Conservation (phyloP, 1,284 basidiomycete genomes). For the Cryptococcus wingfieldii region DNA sequence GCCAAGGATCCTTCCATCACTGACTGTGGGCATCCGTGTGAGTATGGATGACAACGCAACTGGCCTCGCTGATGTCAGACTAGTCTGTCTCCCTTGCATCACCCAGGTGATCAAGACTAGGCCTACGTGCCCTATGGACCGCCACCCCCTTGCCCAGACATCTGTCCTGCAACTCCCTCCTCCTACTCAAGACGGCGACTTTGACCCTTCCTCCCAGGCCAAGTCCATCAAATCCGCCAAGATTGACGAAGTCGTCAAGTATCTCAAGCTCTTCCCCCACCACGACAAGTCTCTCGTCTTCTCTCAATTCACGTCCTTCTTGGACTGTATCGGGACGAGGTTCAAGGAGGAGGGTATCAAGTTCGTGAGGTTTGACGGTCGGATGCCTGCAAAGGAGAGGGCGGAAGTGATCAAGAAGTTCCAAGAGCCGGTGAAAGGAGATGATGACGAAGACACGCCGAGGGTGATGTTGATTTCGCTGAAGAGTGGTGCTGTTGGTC, state of each 20-base stretch:
- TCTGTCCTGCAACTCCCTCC: constrained; percentile 67
- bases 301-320: constrained; percentile 77
- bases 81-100: constrained; percentile 59
- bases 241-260: constrained; percentile 69
- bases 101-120: constrained; percentile 60
- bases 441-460: constrained; percentile 53
- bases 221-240: constrained; percentile 63
- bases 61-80: background rate
- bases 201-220: constrained; percentile 13
- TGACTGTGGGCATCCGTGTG: constrained; percentile 65
- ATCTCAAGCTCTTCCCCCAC: constrained; percentile 63
- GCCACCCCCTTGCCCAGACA: constrained; percentile 58
- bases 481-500: constrained; percentile 69
- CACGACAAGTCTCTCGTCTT: constrained; percentile 77
- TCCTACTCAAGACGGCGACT: constrained; percentile 52
- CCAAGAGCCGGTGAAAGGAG: constrained; percentile 58
- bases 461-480: constrained; percentile 81
- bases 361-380: constrained; percentile 74
- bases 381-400: constrained; percentile 64
- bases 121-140: constrained; percentile 78
- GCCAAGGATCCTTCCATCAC: constrained; percentile 71
- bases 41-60: background rate
- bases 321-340: constrained; percentile 69
- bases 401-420: constrained; percentile 64
- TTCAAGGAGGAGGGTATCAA: constrained; percentile 65